Evolutionary conservation across 768 basidiomycete species (phyloP).

Genomic region (Rhodosporidiobolus sp.): DNA sequence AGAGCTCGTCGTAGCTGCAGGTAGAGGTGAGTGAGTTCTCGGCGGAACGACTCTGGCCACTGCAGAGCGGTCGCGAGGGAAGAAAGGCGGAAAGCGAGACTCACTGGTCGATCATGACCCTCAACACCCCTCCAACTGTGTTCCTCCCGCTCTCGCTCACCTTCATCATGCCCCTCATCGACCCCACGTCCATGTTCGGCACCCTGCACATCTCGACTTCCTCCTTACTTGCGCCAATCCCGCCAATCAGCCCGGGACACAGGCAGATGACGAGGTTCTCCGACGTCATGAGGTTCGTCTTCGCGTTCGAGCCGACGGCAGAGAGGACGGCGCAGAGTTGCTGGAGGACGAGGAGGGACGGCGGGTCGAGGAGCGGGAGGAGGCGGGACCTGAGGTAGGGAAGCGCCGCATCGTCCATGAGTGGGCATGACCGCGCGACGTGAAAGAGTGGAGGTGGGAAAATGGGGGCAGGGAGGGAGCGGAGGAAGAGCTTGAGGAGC

Average conservation of each 20-base stretch:
- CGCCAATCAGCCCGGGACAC: conserved; percentile 20
- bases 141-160: background rate
- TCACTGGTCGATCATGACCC: conserved; percentile 29
- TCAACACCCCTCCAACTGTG: conserved; percentile 22
- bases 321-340: conserved; percentile 1
- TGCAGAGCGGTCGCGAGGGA: too few relatives aligned
- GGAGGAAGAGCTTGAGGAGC: conserved; percentile 30
- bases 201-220: conserved; percentile 17
- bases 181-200: background rate
- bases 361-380: background rate
- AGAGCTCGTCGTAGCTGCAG: conserved; percentile 11
- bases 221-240: background rate
- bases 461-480: conserved; percentile 8
- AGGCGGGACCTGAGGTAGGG: background rate
- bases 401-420: background rate
- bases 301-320: background rate
- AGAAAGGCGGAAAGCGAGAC: background rate
- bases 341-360: background rate
- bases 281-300: conserved; percentile 21
- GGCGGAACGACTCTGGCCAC: too few relatives aligned
- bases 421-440: background rate
- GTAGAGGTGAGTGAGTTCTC: background rate
- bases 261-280: conserved; percentile 32
- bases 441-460: background rate
- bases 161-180: background rate